Conservation (phyloP, 257 asterid species). For the Nicotiana tomentosiformis region DNA sequence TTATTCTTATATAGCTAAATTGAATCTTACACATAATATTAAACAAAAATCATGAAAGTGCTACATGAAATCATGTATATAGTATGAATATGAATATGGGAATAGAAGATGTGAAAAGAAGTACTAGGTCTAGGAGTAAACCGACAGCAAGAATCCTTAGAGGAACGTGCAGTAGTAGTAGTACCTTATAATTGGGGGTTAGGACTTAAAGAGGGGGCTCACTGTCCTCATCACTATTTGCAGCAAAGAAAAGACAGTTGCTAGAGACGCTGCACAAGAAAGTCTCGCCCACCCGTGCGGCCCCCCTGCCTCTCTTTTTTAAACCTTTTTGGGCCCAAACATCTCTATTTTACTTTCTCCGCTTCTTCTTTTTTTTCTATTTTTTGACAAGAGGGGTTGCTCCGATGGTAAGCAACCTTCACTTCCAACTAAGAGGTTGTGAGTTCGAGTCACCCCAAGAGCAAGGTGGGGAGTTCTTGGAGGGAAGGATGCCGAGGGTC, state of each 20-base stretch:
- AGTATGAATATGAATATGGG: neutral
- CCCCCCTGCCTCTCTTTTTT: slow-evolving; percentile 15
- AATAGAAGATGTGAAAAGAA: neutral
- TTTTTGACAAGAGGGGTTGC: too few relatives aligned
- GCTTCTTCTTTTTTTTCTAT: too few relatives aligned
- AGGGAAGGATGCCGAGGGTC: too few relatives aligned
- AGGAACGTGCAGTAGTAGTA: slow-evolving; percentile 3
- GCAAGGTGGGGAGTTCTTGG: too few relatives aligned
- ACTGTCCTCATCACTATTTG: neutral
- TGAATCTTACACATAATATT: too few relatives aligned
- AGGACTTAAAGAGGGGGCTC: neutral
- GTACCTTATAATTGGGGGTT: too few relatives aligned
- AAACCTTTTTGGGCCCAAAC: too few relatives aligned
- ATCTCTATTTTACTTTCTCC: too few relatives aligned
- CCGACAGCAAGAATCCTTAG: slow-evolving; percentile 42
- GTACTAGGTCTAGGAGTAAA: neutral
- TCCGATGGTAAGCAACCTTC: too few relatives aligned
- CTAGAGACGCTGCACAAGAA: neutral
- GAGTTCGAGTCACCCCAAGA: too few relatives aligned
- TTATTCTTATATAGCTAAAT: too few relatives aligned
- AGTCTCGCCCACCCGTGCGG: slow-evolving; percentile 41
- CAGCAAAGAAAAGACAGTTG: slow-evolving; percentile 10
- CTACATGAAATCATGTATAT: neutral
- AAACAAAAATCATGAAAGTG: neutral
- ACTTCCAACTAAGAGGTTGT: too few relatives aligned